Conservation (phyloP, 257 asterid species). For the Penstemon newberryi region DNA sequence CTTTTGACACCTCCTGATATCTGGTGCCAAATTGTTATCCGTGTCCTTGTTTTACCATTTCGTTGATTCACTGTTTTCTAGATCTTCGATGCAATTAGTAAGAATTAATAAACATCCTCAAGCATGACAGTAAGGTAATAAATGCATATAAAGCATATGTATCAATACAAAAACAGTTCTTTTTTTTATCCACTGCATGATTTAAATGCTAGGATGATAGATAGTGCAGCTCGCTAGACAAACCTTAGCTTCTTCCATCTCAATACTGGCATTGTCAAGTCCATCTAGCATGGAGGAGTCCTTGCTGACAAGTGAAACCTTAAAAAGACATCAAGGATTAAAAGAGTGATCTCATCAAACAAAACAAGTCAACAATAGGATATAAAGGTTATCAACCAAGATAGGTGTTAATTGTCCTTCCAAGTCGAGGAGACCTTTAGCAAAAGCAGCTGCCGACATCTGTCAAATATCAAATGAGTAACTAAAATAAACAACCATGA, state of each 20-base stretch:
- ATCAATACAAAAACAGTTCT: background rate
- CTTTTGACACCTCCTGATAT: too few species aligned
- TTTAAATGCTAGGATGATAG: background rate
- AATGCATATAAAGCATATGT: background rate
- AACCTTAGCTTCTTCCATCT: constrained; percentile 97
- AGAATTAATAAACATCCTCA: too few species aligned
- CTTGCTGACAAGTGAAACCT: constrained; percentile 99
- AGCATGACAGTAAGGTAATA: background rate
- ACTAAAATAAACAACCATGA: constrained; percentile 19
- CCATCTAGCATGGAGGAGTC: constrained; percentile 99
- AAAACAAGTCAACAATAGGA: constrained; percentile 14
- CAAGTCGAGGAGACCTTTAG: constrained; percentile 95
- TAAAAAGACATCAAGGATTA: constrained; percentile 12
- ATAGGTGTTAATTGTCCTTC: constrained; percentile 98
- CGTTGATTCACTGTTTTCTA: too few species aligned
- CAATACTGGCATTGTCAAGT: constrained; percentile 86
- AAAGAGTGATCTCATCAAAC: constrained; percentile 5
- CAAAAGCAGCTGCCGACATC: constrained; percentile 99
- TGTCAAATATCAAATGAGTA: constrained; percentile 31
- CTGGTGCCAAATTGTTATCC: too few species aligned
- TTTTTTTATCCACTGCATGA: too few species aligned
- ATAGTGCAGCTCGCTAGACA: constrained; percentile 27
- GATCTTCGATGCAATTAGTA: too few species aligned
- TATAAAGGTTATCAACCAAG: constrained; percentile 56
- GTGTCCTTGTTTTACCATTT: too few species aligned